phyloP scores from a whole-genome alignment of 768 basidiomycete genomes.

The Mycena haematopus region DNA sequence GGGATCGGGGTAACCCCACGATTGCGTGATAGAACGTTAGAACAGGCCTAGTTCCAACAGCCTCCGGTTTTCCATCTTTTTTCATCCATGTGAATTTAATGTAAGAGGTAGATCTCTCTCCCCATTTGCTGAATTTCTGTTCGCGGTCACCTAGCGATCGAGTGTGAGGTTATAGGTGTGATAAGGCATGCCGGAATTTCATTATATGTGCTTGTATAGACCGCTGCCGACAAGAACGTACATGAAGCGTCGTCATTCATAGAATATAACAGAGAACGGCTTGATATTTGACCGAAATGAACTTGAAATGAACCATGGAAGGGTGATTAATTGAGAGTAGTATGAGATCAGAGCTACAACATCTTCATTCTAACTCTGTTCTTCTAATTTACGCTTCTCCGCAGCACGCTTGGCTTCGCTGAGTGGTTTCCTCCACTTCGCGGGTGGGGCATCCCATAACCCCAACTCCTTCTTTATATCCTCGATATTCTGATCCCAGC shows the following conservation, averaged over 20 bases:
- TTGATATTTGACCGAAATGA: constrained; percentile 28
- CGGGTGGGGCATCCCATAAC: constrained; percentile 81
- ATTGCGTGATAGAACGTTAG: neutral
- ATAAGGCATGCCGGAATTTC: neutral
- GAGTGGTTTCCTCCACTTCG: constrained; percentile 71
- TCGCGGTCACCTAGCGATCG: constrained; percentile 1
- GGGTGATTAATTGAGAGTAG: constrained; percentile 8
- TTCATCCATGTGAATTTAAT: constrained; percentile 1
- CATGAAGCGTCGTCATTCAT: neutral
- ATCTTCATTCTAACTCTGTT: constrained; percentile 7
- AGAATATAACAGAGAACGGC: constrained; percentile 1
- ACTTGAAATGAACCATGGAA: constrained; percentile 23
- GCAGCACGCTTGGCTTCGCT: constrained; percentile 64
- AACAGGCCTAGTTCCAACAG: neutral
- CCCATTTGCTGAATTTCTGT: constrained; percentile 7
- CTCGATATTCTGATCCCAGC: constrained; percentile 85
- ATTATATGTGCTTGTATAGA: neutral
- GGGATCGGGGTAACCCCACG: neutral
- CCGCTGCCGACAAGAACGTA: constrained; percentile 3
- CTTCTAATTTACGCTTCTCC: constrained; percentile 32
- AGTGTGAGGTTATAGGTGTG: neutral
- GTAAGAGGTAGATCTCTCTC: neutral
- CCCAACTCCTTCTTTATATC: constrained; percentile 88
- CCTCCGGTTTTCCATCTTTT: no score
- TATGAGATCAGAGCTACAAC: neutral